Base-by-base conservation (phyloP, 805 yeast genomes). In the Myxozyma neotropica region DNA sequence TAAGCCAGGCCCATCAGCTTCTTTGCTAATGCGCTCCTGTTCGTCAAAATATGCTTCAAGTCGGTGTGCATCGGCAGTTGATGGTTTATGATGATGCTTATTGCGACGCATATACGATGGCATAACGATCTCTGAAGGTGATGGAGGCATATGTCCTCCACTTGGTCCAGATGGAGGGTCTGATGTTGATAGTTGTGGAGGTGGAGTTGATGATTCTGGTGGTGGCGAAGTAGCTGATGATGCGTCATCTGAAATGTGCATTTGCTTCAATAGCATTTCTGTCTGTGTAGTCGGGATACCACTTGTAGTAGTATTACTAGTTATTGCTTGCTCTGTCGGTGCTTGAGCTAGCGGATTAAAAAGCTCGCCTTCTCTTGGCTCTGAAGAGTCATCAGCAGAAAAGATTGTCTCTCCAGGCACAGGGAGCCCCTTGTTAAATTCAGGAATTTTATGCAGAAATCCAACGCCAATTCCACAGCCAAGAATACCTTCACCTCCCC, bases 381-480 rank as follows among this genome's bases (percentile, higher is more conserved):
- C 63, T 8, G 43, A 46, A 5, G 31, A 36, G n/a, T 57, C 61
- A 15, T 52, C 59, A 7, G 59, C 58, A 1, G 59, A 31, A 21
- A 59, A 62, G 3, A 62, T 55, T 1, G 65, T 60, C 39, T 62
- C 66, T 4, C 66, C 66, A 12, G 61, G 64, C 12, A 50, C 47
- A 1, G 66, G 63, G 4, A 62, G 21, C n/a, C 50, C 19, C 2
- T 23, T 40, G 36, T 43, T 48, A 40, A 55, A 62, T n/a, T 39
- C 56, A 3, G 66, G 66, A 8, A 62, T 42, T 33, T 46, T 77
- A 71, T 93, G 98, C 52, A 93, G 76, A 53, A 88, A 79, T 0
- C 99, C 99, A 69, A 91, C 92, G 0, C 97, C 98, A 19, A 93
- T 95, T 65, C 92, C 96, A 74, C 97, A 91, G 1, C 99, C 99